A percentile compares a stretch with the other conserved stretches of the same genome.
Evolutionary conservation across 2,329 filamentous ascomycete species (phyloP).

Genomic region (Phialophora verrucosa): DNA sequence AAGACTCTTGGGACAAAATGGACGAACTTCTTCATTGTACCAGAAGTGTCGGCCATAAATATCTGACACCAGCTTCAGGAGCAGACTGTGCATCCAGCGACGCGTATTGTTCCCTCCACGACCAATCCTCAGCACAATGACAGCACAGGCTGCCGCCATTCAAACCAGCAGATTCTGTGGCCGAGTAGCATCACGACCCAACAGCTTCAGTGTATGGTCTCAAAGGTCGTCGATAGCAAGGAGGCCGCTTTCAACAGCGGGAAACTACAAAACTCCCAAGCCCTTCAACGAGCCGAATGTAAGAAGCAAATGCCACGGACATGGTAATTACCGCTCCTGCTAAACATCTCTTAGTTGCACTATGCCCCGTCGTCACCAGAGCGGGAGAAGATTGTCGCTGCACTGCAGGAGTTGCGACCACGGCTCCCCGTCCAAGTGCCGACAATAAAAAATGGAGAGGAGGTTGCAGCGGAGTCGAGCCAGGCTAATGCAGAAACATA

Average conservation of each 20-base stretch:
- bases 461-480: conserved; percentile 14
- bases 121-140: neutral
- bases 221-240: conserved; percentile 4
- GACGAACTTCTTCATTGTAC: neutral
- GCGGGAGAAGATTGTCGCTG: conserved; percentile 44
- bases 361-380: conserved; percentile 44
- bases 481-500: conserved; percentile 14
- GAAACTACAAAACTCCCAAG: conserved; percentile 29
- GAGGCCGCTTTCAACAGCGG: conserved; percentile 30
- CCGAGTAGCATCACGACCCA: neutral
- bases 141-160: neutral
- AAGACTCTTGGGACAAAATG: neutral
- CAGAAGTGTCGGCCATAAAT: neutral
- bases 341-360: conserved; percentile 25
- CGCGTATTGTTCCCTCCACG: neutral
- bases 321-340: neutral
- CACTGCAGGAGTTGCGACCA: conserved; percentile 43
- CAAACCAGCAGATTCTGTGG: neutral
- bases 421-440: conserved; percentile 46
- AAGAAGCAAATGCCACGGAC: neutral
- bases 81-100: neutral
- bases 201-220: neutral
- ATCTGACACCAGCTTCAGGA: neutral
- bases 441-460: conserved; percentile 31
- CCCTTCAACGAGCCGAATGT: conserved; percentile 37